Percentiles rank a stretch among this genome's conserved stretches.
phyloP scores from a whole-genome alignment of 306 rosid species.

The Dicorynia guianensis region DNA sequence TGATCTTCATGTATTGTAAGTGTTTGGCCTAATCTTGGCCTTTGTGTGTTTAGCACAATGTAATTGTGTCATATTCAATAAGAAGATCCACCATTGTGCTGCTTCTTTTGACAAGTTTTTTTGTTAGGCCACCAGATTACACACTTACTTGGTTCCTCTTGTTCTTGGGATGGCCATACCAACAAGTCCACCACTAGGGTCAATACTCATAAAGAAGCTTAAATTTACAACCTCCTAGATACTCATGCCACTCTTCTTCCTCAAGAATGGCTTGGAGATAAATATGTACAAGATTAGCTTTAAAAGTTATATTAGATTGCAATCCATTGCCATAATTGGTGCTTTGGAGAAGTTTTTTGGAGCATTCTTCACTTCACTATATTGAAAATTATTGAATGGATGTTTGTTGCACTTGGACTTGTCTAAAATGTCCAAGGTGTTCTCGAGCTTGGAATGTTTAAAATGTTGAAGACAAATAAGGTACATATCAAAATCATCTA shows the following conservation, averaged over 20 bases:
- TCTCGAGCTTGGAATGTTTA: conserved; percentile 42
- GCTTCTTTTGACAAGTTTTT: conserved; percentile 36
- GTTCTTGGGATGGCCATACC: conserved; percentile 47
- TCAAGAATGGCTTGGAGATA: conserved; percentile 34
- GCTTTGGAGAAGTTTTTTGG: conserved; percentile 45
- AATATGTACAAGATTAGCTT: not conserved
- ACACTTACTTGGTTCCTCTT: conserved; percentile 42
- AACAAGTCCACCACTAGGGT: conserved; percentile 44
- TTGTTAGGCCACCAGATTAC: conserved; percentile 37
- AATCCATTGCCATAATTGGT: conserved; percentile 21
- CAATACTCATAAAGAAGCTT: conserved; percentile 41
- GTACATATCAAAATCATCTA: conserved; percentile 9
- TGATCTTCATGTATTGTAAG: too few species aligned
- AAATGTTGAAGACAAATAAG: conserved; percentile 5
- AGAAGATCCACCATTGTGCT: too few species aligned
- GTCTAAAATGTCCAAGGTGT: conserved; percentile 48
- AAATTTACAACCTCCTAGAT: conserved; percentile 41
- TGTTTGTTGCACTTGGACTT: conserved; percentile 46
- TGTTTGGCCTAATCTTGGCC: too few species aligned
- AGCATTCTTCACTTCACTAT: conserved; percentile 22
- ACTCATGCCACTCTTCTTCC: conserved; percentile 48
- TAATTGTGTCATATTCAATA: too few species aligned
- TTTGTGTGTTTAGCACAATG: too few species aligned
- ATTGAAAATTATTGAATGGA: conserved; percentile 39
- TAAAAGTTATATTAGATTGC: conserved; percentile 16